Conservation (phyloP, 163 green algal genomes). For the Volvox carteri region DNA sequence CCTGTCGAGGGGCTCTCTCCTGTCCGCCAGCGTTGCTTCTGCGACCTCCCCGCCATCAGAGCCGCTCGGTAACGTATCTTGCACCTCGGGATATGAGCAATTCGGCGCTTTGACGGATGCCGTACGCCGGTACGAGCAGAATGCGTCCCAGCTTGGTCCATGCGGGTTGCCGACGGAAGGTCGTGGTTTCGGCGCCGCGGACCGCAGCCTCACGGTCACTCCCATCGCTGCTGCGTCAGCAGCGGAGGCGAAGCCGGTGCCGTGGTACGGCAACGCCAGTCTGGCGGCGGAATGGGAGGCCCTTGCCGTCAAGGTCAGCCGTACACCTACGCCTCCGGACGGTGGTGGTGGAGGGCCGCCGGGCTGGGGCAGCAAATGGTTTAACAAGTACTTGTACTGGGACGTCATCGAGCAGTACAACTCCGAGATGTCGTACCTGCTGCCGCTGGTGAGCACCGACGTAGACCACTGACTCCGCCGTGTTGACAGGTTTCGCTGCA, state of each 20-base stretch:
- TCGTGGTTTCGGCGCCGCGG: too few species aligned
- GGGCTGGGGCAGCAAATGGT: neutral
- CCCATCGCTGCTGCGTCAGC: neutral
- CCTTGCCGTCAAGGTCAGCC: neutral
- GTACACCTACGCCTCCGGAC: neutral
- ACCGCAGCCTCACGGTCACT: too few species aligned
- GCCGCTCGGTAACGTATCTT: neutral
- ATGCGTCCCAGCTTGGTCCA: neutral
- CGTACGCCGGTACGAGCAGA: neutral
- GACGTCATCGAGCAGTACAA: conserved; percentile 39
- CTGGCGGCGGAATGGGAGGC: conserved; percentile 29
- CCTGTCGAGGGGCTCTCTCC: neutral
- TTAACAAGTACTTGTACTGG: conserved; percentile 43
- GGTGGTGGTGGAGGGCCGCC: too few species aligned
- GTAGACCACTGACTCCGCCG: too few species aligned
- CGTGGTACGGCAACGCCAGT: conserved; percentile 2
- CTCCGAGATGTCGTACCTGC: conserved; percentile 48
- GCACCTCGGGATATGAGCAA: neutral
- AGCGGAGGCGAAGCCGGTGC: neutral
- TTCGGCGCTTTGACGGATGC: neutral
- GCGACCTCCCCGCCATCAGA: neutral
- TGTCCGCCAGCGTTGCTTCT: neutral
- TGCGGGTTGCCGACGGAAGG: neutral
- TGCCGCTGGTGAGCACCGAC: conserved; percentile 47
- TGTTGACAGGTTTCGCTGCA: too few species aligned